Percentiles rank a stretch among this genome's conserved stretches.
phyloP scores from a whole-genome alignment of 352 stramenopile species.

The Pseudoperonospora humuli region DNA sequence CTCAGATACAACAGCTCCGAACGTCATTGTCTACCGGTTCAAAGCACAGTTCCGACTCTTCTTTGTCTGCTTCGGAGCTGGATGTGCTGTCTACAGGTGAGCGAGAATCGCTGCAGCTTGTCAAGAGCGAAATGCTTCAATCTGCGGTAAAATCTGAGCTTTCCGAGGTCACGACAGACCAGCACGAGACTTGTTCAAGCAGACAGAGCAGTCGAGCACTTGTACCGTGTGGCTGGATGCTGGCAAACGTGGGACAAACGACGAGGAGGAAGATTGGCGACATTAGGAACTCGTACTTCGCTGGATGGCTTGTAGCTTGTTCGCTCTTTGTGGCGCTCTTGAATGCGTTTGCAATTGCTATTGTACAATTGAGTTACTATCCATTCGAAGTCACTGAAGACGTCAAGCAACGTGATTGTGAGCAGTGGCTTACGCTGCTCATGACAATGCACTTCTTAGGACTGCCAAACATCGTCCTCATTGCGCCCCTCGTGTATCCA shows the following conservation, averaged over 20 bases:
- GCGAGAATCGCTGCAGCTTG: conserved; percentile 1
- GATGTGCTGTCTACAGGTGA: conserved; percentile 9
- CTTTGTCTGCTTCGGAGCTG: conserved; percentile 7
- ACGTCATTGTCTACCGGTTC: conserved; percentile 2
- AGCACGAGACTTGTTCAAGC: background rate
- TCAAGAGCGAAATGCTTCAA: conserved; percentile 13
- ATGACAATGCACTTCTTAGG: conserved; percentile 42
- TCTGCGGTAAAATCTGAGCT: conserved; percentile 4
- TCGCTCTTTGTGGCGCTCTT: conserved; percentile 42
- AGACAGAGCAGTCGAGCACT: background rate
- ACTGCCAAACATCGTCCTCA: conserved; percentile 46
- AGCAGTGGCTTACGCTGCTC: conserved; percentile 31
- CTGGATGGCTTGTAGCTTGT: conserved; percentile 54
- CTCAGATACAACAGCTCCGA: background rate
- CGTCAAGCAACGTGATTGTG: conserved; percentile 13
- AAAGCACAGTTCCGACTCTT: conserved; percentile 1
- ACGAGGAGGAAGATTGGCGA: conserved; percentile 30
- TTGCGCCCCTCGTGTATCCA: conserved; percentile 51
- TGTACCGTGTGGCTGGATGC: conserved; percentile 21
- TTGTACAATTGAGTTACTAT: conserved; percentile 30
- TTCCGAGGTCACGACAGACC: conserved; percentile 1
- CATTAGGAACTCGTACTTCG: conserved; percentile 67
- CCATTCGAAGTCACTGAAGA: conserved; percentile 8
- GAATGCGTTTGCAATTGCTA: conserved; percentile 31
- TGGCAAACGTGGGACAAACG: conserved; percentile 19